Conservation (phyloP, 345 rosid genomes). For the Populus ilicifolia region DNA sequence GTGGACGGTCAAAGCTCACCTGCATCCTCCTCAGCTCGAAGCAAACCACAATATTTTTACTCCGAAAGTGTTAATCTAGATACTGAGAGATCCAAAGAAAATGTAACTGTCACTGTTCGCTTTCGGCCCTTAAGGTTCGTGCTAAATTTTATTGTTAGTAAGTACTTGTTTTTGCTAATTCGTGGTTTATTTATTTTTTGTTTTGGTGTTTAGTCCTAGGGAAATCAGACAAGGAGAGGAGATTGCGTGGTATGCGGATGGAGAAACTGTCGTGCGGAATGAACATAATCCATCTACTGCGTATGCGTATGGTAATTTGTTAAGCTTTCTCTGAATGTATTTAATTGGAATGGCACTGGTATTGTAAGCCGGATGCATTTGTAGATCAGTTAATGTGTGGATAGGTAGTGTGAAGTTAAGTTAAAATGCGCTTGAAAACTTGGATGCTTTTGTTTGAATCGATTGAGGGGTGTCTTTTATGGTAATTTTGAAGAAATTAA, state of each 20-base stretch:
- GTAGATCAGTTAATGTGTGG: background rate
- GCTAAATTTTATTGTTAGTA: background rate
- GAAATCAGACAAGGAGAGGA: slow-evolving; percentile 98
- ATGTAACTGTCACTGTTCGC: slow-evolving; percentile 91
- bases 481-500: background rate
- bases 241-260: slow-evolving; percentile 99
- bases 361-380: background rate
- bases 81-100: slow-evolving; percentile 67
- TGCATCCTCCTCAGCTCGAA: slow-evolving; percentile 84
- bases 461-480: background rate
- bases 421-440: background rate
- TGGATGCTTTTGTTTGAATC: background rate
- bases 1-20: slow-evolving; percentile 92
- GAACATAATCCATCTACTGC: slow-evolving; percentile 86
- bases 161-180: slow-evolving; percentile 5
- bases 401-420: background rate
- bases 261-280: slow-evolving; percentile 83
- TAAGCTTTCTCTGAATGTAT: background rate
- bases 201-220: slow-evolving; percentile 59
- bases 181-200: slow-evolving; percentile 9
- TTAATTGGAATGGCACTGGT: background rate
- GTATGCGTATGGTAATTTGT: slow-evolving; percentile 84
- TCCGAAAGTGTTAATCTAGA: slow-evolving; percentile 42
- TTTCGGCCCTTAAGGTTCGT: slow-evolving; percentile 91
- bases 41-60: slow-evolving; percentile 70